A percentile compares a stretch with the other conserved stretches of the same genome.
Evolutionary conservation across 2,329 filamentous ascomycete species (phyloP).

Genomic region (Venturia asperata): DNA sequence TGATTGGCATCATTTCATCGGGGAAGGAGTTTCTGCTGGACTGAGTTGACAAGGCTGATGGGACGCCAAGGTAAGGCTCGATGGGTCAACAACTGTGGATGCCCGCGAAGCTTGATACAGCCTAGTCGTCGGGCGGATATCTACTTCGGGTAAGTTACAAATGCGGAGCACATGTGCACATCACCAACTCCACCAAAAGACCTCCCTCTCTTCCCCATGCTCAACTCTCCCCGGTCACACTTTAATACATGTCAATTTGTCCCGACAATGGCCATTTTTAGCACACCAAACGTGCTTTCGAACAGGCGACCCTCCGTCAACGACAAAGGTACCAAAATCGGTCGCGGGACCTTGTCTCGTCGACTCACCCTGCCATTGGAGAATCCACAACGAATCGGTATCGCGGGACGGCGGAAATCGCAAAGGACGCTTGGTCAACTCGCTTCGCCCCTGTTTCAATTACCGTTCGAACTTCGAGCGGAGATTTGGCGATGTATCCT

Average conservation of each 20-base stretch:
- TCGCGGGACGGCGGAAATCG: neutral
- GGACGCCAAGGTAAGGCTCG: neutral
- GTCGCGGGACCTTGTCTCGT: neutral
- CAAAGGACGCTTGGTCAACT: constrained; percentile 11
- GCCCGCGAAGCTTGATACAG: neutral
- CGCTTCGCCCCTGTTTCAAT: neutral
- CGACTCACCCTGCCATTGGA: constrained; percentile 8
- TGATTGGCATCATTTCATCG: no score
- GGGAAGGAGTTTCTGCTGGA: neutral
- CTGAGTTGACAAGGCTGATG: neutral
- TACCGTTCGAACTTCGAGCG: constrained; percentile 10
- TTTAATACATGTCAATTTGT: neutral
- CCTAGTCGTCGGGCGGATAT: neutral
- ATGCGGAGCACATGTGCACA: no score
- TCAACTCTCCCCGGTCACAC: neutral
- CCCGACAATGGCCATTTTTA: neutral
- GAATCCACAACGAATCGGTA: constrained; percentile 9
- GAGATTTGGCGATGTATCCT: constrained; percentile 12
- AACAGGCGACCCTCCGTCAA: neutral
- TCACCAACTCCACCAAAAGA: no score
- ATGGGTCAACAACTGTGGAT: neutral
- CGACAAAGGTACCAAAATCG: neutral
- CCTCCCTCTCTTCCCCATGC: no score
- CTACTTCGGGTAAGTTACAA: neutral
- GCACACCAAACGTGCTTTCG: neutral